Evolutionary conservation across 2,329 filamentous ascomycete species (phyloP).

Genomic region (Fusarium sp.): DNA sequence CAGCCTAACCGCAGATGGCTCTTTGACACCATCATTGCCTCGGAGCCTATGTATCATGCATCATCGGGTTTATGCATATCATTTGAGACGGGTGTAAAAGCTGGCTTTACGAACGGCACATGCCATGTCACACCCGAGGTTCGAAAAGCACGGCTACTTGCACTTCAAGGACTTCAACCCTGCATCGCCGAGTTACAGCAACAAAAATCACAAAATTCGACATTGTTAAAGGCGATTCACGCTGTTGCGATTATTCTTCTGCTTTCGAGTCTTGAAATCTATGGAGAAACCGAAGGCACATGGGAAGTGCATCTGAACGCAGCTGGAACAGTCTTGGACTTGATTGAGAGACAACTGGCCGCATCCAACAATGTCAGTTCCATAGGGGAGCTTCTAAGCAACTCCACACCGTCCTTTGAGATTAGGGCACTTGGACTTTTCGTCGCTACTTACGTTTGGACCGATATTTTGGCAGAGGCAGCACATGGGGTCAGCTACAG

Average conservation of each 20-base stretch:
- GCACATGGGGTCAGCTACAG: neutral
- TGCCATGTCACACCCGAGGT: slow-evolving; percentile 14
- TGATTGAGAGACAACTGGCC: slow-evolving; percentile 3
- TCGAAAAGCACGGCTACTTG: slow-evolving; percentile 8
- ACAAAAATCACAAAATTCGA: neutral
- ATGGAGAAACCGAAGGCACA: slow-evolving; percentile 17
- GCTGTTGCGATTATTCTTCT: slow-evolving; percentile 11
- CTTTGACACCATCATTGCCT: slow-evolving; percentile 18
- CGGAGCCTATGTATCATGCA: slow-evolving; percentile 18
- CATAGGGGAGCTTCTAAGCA: slow-evolving; percentile 6
- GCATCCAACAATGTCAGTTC: neutral
- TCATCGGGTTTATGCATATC: slow-evolving; percentile 8
- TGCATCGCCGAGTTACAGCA: slow-evolving; percentile 6
- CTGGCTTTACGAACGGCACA: slow-evolving; percentile 10
- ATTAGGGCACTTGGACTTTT: slow-evolving; percentile 2
- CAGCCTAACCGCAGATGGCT: slow-evolving; percentile 14
- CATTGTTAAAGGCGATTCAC: neutral
- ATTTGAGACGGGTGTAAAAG: slow-evolving; percentile 4
- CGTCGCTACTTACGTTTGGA: slow-evolving; percentile 14
- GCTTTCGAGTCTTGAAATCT: slow-evolving; percentile 15
- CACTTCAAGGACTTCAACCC: slow-evolving; percentile 7
- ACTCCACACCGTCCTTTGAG: neutral
- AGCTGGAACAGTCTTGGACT: slow-evolving; percentile 14
- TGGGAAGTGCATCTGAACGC: slow-evolving; percentile 16
- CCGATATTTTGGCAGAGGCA: slow-evolving; percentile 15